Base-by-base conservation (phyloP, 495 filamentous ascomycete species). In the Sphaerosporella brunnea region DNA sequence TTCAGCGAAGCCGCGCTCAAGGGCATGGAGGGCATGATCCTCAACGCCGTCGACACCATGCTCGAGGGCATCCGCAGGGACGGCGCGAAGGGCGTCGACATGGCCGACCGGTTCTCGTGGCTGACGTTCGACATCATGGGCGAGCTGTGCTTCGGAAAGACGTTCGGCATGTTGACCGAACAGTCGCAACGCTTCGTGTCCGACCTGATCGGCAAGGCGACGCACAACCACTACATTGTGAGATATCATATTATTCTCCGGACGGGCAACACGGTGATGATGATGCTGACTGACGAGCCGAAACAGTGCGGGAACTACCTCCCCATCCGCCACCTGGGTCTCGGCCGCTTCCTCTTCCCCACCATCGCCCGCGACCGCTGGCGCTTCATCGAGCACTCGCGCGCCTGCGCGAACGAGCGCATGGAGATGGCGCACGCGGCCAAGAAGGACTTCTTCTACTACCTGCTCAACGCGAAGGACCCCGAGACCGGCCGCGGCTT, bases 321-420 rank as follows among this genome's bases (percentile, higher is more conserved):
- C 55, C 71, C 70, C 2, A 51, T 78, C 21, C 64, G 69, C 45
- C 62, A 66, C 5, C 68, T 68, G 63, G 66, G 71, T 20, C 64
- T 78, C 16, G 73, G 75, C 51, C 69, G 72, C 50, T 56, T 78
- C 48, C 67, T 78, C 45, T 77, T 78, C 55, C 71, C 68, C 15
- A 66, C 64, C 2, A 66, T 78, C 45, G 72, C 71, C 2, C 62
- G 63, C 13, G 70, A 72, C 51, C 72, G 74, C 11, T 73, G 69
- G 67, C 69, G 68, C 43, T 78, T 77, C 62, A 76, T 78, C 55
- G 67, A 69, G 60, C 74, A 74, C 53, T 73, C 69, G 3, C 69
- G 69, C 0, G 64, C 67, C 9, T 74, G 77, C 53, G 73, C 71
- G 16, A 69, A 65, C 49, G 66, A 72, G 28, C 68, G 75, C 0